Base-by-base conservation (phyloP, 345 rosid species). In the Syzygium oleosum region DNA sequence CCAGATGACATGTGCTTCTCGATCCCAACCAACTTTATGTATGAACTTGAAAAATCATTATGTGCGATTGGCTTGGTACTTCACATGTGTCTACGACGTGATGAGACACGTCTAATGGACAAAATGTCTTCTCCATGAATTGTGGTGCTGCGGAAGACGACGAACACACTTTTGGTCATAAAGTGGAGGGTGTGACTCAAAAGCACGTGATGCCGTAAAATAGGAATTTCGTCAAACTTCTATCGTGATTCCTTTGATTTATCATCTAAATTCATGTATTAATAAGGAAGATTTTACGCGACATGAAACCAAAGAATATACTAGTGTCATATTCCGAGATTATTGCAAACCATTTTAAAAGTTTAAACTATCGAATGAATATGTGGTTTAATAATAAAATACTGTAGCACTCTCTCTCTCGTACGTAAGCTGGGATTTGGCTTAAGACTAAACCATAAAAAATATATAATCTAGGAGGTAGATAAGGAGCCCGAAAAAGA, bases 181-280 rank as follows among this genome's bases (percentile, higher is more conserved):
- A 0, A 1, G 16, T 25, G 12, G 0, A 59, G 65, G 31, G 3
- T 5, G 3, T 0, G 1, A 59, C 65, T 59, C 0, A 59, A 59
- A 12, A 59, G 52, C 11, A 27, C 3, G 0, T 2, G 7, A 27
- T 3, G 0, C 3, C 29, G 0, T 27, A 0, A 27, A 0, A 29
- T 16, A 65, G 31, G 5, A 65, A 7, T 31, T 31, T 65, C 0
- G 15, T 31, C 1, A 0, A 65, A 29, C 0, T 15, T 1, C 1
- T 16, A 29, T 16, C 5, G 2, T 1, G 3, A 65, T 29, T 31
- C 1, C 2, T n/a, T 0, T 29, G 0, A 29, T 15, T 65, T 65
- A 29, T 65, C 21, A 63, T 63, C 5, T 29, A 0, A 3, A 29
- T 29, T 21, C 1, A 14, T 0, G 7, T 29, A 61, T n/a, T 61